Base-by-base conservation (phyloP, 257 asterid genomes). In the Orobanche coerulescens region DNA sequence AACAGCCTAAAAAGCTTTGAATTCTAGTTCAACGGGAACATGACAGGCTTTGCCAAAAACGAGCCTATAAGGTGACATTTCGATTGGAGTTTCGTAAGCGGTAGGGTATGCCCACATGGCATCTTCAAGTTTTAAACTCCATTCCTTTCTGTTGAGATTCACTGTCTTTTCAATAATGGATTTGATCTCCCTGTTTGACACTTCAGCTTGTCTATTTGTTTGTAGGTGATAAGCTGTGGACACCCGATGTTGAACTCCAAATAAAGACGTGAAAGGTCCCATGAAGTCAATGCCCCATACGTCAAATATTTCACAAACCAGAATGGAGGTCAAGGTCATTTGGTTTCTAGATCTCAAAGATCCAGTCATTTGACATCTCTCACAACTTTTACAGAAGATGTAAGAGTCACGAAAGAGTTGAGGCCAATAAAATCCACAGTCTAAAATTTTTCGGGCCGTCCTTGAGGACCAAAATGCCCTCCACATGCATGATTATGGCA, bases 61-160 rank as follows among this genome's bases (percentile, higher is more conserved):
- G 7, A 51, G 22, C n/a, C 42, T n/a, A 53, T 24, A 26, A n/a
- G 40, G 19, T 1, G 42, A 53, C 37, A 53, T 51, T n/a, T n/a
- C n/a, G n/a, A n/a, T n/a, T 25, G 60, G 42, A 8, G 15, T 53
- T 19, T 26, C 25, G 19, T 20, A 53, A 24, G 39, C 42, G 7
- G 16, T 53, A 6, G 7, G 34, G 13, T 24, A 53, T 8, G 60
- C 39, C 40, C 22, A 53, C 12, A 26, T 18, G 13, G 60, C 26
- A 26, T 58, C 47, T 2, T 33, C 63, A 3, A 58, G 26, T 10
- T 25, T 0, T 0, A 3, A 20, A 3, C 63, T 58, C 63, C 34
- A 58, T 18, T 58, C 50, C 7, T 58, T 58, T 7, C 63, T 14
- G 8, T 34, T 58, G 30, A 48, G 33, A 40, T 58, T 58, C 8